Evolutionary conservation across 345 rosid genomes (phyloP).

Genomic region (Sapria himalayana): DNA sequence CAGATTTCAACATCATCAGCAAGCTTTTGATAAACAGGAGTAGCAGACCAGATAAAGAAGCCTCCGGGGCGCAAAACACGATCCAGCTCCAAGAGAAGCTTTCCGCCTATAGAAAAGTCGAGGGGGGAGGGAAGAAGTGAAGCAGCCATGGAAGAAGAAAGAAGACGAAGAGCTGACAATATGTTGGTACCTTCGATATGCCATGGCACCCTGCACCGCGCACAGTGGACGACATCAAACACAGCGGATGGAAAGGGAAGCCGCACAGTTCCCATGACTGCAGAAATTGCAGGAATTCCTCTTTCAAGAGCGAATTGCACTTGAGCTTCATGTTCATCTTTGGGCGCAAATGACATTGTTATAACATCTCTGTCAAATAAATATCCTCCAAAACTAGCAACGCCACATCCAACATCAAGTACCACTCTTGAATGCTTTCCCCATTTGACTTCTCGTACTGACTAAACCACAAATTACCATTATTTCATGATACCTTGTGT

Average conservation of each 20-base stretch:
- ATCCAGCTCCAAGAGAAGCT: slow-evolving; percentile 78
- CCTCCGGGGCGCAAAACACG: slow-evolving; percentile 80
- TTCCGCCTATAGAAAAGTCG: slow-evolving; percentile 79
- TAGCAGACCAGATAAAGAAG: slow-evolving; percentile 91
- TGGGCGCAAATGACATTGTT: slow-evolving; percentile 90
- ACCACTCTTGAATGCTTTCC: slow-evolving; percentile 66
- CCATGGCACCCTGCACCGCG: slow-evolving; percentile 99
- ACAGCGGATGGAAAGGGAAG: slow-evolving; percentile 89
- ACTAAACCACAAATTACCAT: slow-evolving; percentile 31
- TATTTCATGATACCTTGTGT: no score
- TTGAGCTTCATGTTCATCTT: slow-evolving; percentile 99
- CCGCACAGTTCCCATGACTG: slow-evolving; percentile 92
- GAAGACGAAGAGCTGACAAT: no score
- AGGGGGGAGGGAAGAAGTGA: no score
- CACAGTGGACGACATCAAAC: slow-evolving; percentile 87
- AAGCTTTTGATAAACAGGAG: slow-evolving; percentile 79
- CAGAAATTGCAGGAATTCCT: slow-evolving; percentile 91
- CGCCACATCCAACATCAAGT: slow-evolving; percentile 98
- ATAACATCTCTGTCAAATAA: slow-evolving; percentile 78
- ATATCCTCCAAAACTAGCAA: slow-evolving; percentile 94
- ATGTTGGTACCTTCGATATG: slow-evolving; percentile 97
- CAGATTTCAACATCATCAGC: slow-evolving; percentile 70
- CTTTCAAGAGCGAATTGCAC: slow-evolving; percentile 95
- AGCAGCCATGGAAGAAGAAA: no score
- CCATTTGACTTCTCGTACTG: slow-evolving; percentile 67